Evolutionary conservation across 1,139 yeast species (phyloP), one percentile per base, ranked within the genome.

Genomic region (Blastobotrys buckinghamii): DNA sequence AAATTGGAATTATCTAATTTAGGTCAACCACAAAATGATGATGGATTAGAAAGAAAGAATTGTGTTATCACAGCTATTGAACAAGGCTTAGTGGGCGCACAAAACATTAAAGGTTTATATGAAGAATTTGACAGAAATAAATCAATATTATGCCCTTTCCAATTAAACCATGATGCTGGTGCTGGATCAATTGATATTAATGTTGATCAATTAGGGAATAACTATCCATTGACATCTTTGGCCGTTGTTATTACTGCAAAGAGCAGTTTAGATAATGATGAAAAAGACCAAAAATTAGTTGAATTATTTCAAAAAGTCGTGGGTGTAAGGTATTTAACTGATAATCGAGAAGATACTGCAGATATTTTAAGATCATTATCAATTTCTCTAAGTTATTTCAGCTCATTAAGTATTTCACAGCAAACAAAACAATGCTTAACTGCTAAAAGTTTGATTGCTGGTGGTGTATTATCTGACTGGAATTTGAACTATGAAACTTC

Each of bases 161-260:
- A 82, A 5, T 68, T 75, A 26, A 68, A 79, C 0, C 44, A 58
- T 1, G 57, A 62, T 16, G 35, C 35, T 3, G n/a, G n/a, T n/a
- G n/a, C n/a, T n/a, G n/a, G n/a, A n/a, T n/a, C n/a, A n/a, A n/a
- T n/a, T n/a, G 19, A 75, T 10, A 27, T 3, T 6, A 36, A 36
- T 22, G 17, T 72, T 53, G 74, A 75, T 8, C 65, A 66, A 57
- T 55, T 76, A 33, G 52, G 71, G 24, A 70, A 70, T 32, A 61
- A 71, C 46, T 68, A 69, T 39, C 82, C 82, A 0, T 52, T 76
- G 26, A 58, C 77, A 9, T 60, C 78, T 13, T 56, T 75, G n/a
- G 69, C 77, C 1, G 73, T 76, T 54, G 67, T 78, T 16, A 70
- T 75, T 6, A 79, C 73, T 8, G 75, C 81, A 3, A 71, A 78